Evolutionary conservation across 441 rosid species (phyloP).

Genomic region (Gossypium lobatum): DNA sequence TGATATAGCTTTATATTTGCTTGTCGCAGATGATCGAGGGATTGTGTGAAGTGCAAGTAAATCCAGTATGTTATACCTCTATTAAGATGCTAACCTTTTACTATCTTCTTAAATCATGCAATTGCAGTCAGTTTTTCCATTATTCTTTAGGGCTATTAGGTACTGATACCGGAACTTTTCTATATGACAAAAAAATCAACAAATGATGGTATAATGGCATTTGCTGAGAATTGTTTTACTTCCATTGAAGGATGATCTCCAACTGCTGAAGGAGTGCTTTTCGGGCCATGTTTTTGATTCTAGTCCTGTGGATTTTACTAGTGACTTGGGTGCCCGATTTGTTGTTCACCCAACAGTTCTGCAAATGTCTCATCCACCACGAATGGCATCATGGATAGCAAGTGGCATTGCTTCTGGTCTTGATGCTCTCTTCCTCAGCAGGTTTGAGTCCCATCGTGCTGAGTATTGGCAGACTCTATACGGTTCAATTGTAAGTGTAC

Average conservation of each 20-base stretch:
- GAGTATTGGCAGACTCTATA: constrained; percentile 91
- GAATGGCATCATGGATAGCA: constrained; percentile 59
- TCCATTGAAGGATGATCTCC: constrained; percentile 54
- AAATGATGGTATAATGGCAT: not conserved
- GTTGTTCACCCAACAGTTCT: constrained; percentile 68
- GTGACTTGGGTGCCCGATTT: constrained; percentile 69
- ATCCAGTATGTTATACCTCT: constrained; percentile 34
- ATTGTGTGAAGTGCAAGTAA: constrained; percentile 41
- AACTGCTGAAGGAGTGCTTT: constrained; percentile 59
- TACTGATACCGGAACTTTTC: not conserved
- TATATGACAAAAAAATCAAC: not conserved
- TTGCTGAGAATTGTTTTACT: not conserved
- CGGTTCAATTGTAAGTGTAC: constrained; percentile 66
- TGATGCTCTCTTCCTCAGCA: constrained; percentile 74
- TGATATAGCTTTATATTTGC: constrained; percentile 6
- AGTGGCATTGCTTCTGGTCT: constrained; percentile 67
- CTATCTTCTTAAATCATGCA: not conserved
- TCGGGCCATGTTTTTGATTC: constrained; percentile 82
- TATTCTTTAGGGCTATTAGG: not conserved
- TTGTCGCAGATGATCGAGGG: constrained; percentile 68
- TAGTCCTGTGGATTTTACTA: constrained; percentile 83
- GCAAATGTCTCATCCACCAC: constrained; percentile 63
- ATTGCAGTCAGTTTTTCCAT: not conserved
- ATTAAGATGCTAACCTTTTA: not conserved
- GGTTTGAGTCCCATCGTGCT: constrained; percentile 86